These are phyloP conservation scores for Gonapodya prolifera DNA, from an alignment of 192 early-diverging fungal species.

Conservation along the genomic window DNA sequence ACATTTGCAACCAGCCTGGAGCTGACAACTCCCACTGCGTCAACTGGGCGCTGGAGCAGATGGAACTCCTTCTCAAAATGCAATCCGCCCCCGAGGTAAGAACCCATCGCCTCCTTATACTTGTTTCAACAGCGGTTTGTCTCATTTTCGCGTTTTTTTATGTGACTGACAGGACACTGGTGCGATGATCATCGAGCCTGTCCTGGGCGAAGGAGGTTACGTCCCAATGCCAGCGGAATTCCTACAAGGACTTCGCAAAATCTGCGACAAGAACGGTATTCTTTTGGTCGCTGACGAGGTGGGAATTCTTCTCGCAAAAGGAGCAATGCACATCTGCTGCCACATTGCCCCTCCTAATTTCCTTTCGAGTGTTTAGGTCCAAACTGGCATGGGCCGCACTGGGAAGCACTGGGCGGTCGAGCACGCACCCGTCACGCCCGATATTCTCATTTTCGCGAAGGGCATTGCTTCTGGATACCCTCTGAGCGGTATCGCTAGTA, in stretches of 20 bases:
- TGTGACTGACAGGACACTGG: constrained; percentile 25
- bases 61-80: constrained; percentile 26
- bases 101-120: too few relatives aligned
- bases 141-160: too few relatives aligned
- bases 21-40: too few relatives aligned
- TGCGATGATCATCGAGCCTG: constrained; percentile 25
- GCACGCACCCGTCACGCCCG: constrained; percentile 19
- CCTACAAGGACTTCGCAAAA: constrained; percentile 14
- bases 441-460: constrained; percentile 32
- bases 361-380: too few relatives aligned
- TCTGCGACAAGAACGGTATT: constrained; percentile 26
- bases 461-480: constrained; percentile 31
- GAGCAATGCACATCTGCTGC: too few relatives aligned
- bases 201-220: constrained; percentile 30
- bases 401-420: constrained; percentile 32
- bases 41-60: constrained; percentile 18
- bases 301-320: too few relatives aligned
- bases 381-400: constrained; percentile 28
- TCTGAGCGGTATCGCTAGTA: constrained; percentile 22
- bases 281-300: constrained; percentile 28
- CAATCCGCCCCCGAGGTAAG: constrained; percentile 19
- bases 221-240: constrained; percentile 23
- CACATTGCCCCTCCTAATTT: too few relatives aligned
- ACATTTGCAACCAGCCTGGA: constrained; percentile 14
- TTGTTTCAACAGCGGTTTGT: too few relatives aligned